phyloP scores from a whole-genome alignment of 1,284 basidiomycete species.

The Trichosporon ovoides region DNA sequence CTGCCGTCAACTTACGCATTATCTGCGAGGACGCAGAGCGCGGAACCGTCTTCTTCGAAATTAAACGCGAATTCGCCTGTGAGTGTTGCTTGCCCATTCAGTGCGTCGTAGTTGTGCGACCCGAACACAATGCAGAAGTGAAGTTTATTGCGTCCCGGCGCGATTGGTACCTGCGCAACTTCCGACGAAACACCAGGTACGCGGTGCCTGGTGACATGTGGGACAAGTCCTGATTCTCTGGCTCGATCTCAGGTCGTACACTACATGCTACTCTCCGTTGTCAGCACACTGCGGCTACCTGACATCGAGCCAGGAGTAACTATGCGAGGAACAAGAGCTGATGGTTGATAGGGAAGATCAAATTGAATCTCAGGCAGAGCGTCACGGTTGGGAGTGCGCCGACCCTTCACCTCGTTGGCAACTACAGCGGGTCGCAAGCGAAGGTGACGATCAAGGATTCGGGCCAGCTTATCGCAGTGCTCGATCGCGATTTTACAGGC shows the following conservation, averaged over 20 bases:
- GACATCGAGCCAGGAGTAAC: too few relatives aligned
- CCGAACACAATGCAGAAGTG: too few relatives aligned
- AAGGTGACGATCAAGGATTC: background rate
- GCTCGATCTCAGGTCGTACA: too few relatives aligned
- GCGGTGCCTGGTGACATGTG: too few relatives aligned
- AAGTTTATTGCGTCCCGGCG: too few relatives aligned
- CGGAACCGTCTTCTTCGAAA: background rate
- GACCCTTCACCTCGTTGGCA: background rate
- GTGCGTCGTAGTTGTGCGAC: too few relatives aligned
- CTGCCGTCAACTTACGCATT: background rate
- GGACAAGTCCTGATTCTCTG: too few relatives aligned
- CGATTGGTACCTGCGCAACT: too few relatives aligned
- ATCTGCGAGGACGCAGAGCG: conserved; percentile 2
- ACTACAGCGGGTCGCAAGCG: background rate
- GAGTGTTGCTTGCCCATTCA: background rate
- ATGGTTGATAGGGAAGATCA: background rate
- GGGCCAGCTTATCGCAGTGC: conserved; percentile 1
- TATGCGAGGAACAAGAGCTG: too few relatives aligned
- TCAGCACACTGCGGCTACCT: too few relatives aligned
- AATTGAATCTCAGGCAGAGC: background rate
- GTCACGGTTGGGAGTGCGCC: background rate
- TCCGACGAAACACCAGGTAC: too few relatives aligned
- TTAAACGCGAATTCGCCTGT: background rate
- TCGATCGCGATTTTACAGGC: background rate
- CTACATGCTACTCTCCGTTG: too few relatives aligned